Conservation (phyloP, 176 grass and related monocot genomes). For the Bolboschoenus planiculmis region DNA sequence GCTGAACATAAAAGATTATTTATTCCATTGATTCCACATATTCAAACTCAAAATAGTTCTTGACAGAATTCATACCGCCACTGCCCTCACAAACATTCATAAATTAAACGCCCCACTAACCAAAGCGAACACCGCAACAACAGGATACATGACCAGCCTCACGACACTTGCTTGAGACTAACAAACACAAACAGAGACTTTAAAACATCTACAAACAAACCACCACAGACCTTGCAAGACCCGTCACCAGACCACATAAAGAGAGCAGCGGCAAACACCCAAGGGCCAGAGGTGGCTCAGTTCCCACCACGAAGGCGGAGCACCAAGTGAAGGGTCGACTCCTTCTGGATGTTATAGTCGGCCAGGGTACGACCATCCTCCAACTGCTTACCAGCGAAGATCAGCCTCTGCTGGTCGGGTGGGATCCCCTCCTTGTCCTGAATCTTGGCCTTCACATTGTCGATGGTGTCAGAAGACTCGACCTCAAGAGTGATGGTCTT, state of each 20-base stretch:
- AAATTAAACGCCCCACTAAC: background rate
- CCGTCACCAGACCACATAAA: background rate
- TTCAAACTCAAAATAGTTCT: background rate
- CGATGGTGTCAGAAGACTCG: conserved; percentile 24
- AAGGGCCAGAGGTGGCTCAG: background rate
- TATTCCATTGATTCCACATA: background rate
- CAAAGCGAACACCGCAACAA: background rate
- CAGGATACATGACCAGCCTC: background rate
- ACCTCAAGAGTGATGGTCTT: conserved; percentile 56
- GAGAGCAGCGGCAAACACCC: background rate
- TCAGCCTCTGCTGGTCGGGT: background rate
- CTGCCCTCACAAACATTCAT: background rate
- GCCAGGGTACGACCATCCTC: background rate
- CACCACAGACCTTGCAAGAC: background rate
- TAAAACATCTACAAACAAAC: background rate
- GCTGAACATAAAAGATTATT: background rate
- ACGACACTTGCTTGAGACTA: background rate
- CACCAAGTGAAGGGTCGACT: conserved; percentile 10
- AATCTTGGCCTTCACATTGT: background rate
- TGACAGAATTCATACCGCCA: background rate
- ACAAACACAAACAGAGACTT: background rate
- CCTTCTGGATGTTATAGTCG: conserved; percentile 5
- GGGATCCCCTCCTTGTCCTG: conserved; percentile 12
- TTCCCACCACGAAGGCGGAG: conserved; percentile 5
- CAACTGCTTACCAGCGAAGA: conserved; percentile 1